Conservation (phyloP, 805 yeast genomes). For the Candida silvatica region DNA sequence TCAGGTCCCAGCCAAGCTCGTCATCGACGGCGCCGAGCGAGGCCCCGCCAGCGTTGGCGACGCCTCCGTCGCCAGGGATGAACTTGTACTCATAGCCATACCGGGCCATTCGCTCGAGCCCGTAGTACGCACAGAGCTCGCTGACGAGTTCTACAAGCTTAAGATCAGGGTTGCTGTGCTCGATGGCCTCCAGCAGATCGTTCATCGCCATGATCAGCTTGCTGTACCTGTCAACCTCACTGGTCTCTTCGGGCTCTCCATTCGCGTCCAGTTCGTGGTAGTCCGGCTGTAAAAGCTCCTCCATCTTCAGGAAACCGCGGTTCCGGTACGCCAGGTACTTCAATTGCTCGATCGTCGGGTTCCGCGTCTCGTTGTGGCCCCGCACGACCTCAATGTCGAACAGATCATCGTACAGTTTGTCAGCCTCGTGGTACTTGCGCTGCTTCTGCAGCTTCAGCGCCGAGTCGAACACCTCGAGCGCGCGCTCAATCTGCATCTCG, state of each 20-base stretch:
- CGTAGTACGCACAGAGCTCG: slow-evolving; percentile 42
- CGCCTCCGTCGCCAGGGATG: slow-evolving; percentile 28
- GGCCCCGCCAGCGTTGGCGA: slow-evolving; percentile 3
- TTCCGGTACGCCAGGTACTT: slow-evolving; percentile 76
- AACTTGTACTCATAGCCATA: slow-evolving; percentile 52
- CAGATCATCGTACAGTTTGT: slow-evolving; percentile 46
- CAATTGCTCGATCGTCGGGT: slow-evolving; percentile 64
- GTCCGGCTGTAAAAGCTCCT: too few relatives aligned
- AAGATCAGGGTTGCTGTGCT: slow-evolving; percentile 62
- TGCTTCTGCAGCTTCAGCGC: slow-evolving; percentile 60
- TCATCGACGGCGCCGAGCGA: slow-evolving; percentile 7
- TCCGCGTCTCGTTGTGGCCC: slow-evolving; percentile 28
- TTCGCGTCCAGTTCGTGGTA: slow-evolving; percentile 2
- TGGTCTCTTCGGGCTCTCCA: background rate
- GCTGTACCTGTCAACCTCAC: slow-evolving; percentile 9
- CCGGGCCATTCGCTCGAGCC: slow-evolving; percentile 40
- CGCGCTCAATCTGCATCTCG: slow-evolving; percentile 85
- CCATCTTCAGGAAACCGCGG: slow-evolving; percentile 63
- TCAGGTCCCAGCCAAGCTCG: slow-evolving; percentile 15
- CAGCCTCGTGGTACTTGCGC: slow-evolving; percentile 40
- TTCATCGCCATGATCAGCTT: slow-evolving; percentile 31
- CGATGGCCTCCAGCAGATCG: slow-evolving; percentile 56
- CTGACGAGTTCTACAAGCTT: slow-evolving; percentile 40
- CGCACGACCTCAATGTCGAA: slow-evolving; percentile 62
- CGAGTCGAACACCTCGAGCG: slow-evolving; percentile 62